Conservation (phyloP, 306 rosid species). For the Rosa rugosa region DNA sequence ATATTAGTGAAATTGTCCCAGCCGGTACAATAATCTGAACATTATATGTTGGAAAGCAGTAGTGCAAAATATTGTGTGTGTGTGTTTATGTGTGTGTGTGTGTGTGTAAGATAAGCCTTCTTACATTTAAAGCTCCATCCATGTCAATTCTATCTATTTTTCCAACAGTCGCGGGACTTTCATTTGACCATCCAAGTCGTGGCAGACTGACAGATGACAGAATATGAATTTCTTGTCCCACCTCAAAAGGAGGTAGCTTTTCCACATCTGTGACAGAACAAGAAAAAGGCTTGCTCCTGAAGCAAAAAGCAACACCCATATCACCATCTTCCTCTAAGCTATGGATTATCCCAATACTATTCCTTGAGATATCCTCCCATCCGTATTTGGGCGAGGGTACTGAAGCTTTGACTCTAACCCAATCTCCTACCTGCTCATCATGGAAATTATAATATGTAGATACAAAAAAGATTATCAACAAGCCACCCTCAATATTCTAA, state of each 20-base stretch:
- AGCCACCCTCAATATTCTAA: constrained; percentile 13
- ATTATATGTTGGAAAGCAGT: background rate
- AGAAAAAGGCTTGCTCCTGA: constrained; percentile 87
- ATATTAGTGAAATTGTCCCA: background rate
- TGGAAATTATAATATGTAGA: constrained; percentile 19
- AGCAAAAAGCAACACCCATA: constrained; percentile 94
- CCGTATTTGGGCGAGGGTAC: constrained; percentile 98
- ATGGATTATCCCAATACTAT: constrained; percentile 88
- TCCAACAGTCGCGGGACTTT: constrained; percentile 90
- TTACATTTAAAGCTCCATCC: constrained; percentile 98
- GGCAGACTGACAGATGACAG: constrained; percentile 79
- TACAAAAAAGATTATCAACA: constrained; percentile 13
- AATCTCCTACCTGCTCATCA: constrained; percentile 80
- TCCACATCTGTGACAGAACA: constrained; percentile 97
- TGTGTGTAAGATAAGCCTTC: constrained; percentile 25
- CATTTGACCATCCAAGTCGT: constrained; percentile 95
- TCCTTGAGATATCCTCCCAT: constrained; percentile 94
- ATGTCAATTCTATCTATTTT: constrained; percentile 78
- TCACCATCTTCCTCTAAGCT: constrained; percentile 95
- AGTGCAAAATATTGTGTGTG: background rate
- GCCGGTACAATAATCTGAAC: background rate
- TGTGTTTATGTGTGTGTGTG: constrained; percentile 15
- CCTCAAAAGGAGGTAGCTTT: constrained; percentile 82
- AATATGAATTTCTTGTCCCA: constrained; percentile 85
- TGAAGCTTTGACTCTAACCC: constrained; percentile 98